Conservation (phyloP, 2,329 filamentous ascomycete genomes). For the Botrytis squamosa region DNA sequence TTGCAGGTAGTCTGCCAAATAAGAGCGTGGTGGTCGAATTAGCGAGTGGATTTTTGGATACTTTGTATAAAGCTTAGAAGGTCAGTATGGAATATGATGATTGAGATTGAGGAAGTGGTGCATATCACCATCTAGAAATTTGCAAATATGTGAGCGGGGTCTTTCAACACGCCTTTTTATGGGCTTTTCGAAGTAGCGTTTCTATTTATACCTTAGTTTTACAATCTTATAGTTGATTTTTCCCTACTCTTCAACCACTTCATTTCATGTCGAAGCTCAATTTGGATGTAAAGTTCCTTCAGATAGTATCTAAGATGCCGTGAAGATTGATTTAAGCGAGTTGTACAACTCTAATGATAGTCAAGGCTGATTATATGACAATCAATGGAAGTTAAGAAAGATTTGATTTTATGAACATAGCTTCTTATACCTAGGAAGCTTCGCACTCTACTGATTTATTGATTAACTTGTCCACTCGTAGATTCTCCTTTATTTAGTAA, state of each 20-base stretch:
- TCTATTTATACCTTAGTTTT: neutral
- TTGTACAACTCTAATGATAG: neutral
- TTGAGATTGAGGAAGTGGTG: neutral
- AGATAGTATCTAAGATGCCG: neutral
- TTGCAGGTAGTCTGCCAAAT: constrained; percentile 91
- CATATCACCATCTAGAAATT: neutral
- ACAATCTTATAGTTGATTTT: neutral
- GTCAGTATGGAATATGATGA: neutral
- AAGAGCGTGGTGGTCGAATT: constrained; percentile 92
- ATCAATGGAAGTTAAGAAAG: neutral
- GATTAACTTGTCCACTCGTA: too few relatives aligned
- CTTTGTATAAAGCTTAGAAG: constrained; percentile 77
- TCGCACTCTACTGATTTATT: too few relatives aligned
- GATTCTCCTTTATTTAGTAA: neutral
- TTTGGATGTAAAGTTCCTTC: neutral
- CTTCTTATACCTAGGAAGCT: neutral
- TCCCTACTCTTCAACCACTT: neutral
- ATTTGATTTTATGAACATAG: neutral
- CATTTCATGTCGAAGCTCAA: neutral
- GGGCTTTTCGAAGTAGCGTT: neutral
- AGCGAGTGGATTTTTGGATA: constrained; percentile 87
- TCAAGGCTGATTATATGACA: neutral
- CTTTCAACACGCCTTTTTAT: neutral
- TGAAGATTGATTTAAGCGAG: neutral
- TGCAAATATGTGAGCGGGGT: neutral